Evolutionary conservation across 768 basidiomycete genomes (phyloP).

Genomic region (Antrodiella citrinella): DNA sequence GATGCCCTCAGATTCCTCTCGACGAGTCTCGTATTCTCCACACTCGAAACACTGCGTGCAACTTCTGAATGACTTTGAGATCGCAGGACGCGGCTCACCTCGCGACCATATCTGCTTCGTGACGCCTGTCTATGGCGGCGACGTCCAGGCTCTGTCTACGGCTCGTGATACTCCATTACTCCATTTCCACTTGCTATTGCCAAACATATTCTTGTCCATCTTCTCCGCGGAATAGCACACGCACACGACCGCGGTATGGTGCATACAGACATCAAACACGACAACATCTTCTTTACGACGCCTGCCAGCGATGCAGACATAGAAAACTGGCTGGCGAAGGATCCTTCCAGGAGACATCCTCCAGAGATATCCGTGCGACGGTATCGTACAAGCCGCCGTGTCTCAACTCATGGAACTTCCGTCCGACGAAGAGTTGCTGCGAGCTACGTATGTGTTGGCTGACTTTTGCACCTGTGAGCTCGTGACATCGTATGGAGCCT

Average conservation of each 20-base stretch:
- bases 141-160: not conserved
- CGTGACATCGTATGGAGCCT: no score
- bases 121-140: not conserved
- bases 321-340: not conserved
- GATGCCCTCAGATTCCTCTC: not conserved
- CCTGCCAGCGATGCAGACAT: not conserved
- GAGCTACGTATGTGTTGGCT: not conserved
- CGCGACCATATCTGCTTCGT: constrained; percentile 1
- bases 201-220: not conserved
- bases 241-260: not conserved
- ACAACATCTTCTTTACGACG: not conserved
- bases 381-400: not conserved
- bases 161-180: no score
- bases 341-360: not conserved
- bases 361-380: not conserved
- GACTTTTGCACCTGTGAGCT: not conserved
- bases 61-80: not conserved
- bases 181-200: not conserved
- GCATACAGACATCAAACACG: not conserved
- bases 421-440: not conserved
- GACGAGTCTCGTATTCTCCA: not conserved
- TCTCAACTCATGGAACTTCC: constrained; percentile 1
- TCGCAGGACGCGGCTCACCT: not conserved
- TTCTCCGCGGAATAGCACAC: constrained; percentile 1
- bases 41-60: not conserved